Percentiles rank a stretch among this genome's conserved stretches.
Conservation (phyloP, 192 early-diverging fungal species). For the Phlyctochytrium arcticum region DNA sequence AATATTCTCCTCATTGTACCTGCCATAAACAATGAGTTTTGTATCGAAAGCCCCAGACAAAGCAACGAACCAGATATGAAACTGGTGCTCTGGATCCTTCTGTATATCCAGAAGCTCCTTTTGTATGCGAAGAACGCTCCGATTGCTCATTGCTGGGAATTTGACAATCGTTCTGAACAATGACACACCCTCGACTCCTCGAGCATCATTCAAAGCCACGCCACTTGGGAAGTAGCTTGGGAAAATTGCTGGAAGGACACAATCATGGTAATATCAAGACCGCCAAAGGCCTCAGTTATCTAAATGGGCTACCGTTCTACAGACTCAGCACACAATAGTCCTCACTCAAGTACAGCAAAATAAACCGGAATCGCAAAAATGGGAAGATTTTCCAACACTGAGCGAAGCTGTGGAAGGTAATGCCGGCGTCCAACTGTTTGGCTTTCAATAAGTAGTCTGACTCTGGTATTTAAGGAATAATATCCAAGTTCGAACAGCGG, state of each 20-base stretch:
- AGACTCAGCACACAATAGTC: constrained; percentile 2
- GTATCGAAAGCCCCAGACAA: not conserved
- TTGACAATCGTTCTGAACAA: too few species aligned
- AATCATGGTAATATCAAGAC: too few species aligned
- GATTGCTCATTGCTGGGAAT: constrained; percentile 21
- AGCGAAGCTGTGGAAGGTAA: not conserved
- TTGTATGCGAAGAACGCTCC: constrained; percentile 32
- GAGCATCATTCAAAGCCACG: too few species aligned
- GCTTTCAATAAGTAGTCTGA: too few species aligned
- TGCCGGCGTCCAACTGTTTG: too few species aligned
- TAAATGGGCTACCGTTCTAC: too few species aligned
- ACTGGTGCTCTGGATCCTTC: constrained; percentile 27
- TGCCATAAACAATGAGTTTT: not conserved
- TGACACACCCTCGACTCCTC: too few species aligned
- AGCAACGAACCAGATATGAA: constrained; percentile 13
- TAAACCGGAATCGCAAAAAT: not conserved
- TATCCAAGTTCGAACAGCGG: constrained; percentile 9
- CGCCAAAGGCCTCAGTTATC: too few species aligned
- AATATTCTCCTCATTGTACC: constrained; percentile 51
- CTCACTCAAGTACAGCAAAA: not conserved
- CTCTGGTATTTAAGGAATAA: not conserved
- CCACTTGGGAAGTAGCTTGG: too few species aligned
- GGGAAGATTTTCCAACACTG: not conserved
- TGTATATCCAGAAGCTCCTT: constrained; percentile 33
- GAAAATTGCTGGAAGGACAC: too few species aligned